Conservation (phyloP, 2,329 filamentous ascomycete genomes). For the Pseudocercospora pini-densiflorae region DNA sequence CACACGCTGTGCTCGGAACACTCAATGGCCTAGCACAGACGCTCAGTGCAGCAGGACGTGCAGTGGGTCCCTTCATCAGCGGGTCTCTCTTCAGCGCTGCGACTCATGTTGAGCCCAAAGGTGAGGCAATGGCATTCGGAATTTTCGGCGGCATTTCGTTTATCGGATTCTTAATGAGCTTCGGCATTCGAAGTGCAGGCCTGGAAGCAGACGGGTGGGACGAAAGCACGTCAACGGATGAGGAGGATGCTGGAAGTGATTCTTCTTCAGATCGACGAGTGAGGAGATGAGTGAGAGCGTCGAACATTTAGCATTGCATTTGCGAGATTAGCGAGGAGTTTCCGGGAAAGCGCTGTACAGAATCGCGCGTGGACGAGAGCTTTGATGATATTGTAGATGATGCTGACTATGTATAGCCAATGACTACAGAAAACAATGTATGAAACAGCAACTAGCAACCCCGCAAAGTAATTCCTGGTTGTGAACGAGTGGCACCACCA, state of each 20-base stretch:
- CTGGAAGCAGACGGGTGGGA: conserved; percentile 64
- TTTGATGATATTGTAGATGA: conserved; percentile 1
- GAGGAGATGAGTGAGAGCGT: not conserved
- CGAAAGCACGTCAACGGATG: conserved; percentile 49
- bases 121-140: conserved; percentile 84
- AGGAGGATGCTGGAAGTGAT: conserved; percentile 43
- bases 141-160: conserved; percentile 84
- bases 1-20: conserved; percentile 82
- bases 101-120: conserved; percentile 73
- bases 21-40: conserved; percentile 95
- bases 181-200: conserved; percentile 70
- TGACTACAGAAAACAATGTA: not conserved
- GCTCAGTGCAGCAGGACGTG: conserved; percentile 85
- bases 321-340: conserved; percentile 17
- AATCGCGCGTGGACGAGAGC: not conserved
- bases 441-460: not conserved
- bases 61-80: conserved; percentile 84
- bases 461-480: too few species aligned
- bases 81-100: conserved; percentile 84
- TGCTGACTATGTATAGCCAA: not conserved
- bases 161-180: conserved; percentile 77
- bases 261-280: conserved; percentile 12
- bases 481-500: too few species aligned
- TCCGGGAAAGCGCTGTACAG: conserved; percentile 10
- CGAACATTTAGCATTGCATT: not conserved